Evolutionary conservation across 208 protist genomes (phyloP).

Genomic region (Crithidia brevicula): DNA sequence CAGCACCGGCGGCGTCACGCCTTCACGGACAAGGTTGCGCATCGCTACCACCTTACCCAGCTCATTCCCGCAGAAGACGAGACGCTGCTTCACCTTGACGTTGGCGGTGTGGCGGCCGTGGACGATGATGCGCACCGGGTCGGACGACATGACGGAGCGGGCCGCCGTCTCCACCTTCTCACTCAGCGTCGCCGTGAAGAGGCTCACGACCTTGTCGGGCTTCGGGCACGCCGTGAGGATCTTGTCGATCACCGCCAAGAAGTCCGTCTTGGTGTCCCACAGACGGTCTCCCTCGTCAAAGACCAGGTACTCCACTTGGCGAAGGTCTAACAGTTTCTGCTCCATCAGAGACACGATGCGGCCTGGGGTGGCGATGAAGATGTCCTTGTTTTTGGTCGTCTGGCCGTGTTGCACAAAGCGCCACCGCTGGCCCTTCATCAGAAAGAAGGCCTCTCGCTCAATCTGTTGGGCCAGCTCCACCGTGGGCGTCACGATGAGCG

Average conservation of each 20-base stretch:
- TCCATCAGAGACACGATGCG: conserved; percentile 81
- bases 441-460: conserved; percentile 89
- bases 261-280: conserved; percentile 92
- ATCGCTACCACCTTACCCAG: conserved; percentile 97
- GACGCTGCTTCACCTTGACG: conserved; percentile 83
- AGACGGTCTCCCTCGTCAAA: conserved; percentile 98
- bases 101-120: conserved; percentile 80
- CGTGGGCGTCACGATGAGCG: conserved; percentile 96
- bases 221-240: conserved; percentile 88
- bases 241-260: conserved; percentile 81
- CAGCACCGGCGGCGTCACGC: conserved; percentile 95
- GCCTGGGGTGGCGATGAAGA: conserved; percentile 92
- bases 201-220: conserved; percentile 72
- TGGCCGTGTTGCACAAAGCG: conserved; percentile 89
- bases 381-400: conserved; percentile 91
- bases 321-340: conserved; percentile 79
- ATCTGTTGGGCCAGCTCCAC: conserved; percentile 97
- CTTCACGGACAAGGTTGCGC: conserved; percentile 93
- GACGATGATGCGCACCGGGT: conserved; percentile 95
- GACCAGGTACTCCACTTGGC: conserved; percentile 90
- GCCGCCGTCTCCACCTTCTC: conserved; percentile 91
- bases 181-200: conserved; percentile 97
- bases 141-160: conserved; percentile 84
- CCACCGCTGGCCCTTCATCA: conserved; percentile 89
- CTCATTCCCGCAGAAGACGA: conserved; percentile 97